phyloP scores from a whole-genome alignment of 2,329 filamentous ascomycete species.

The Teratosphaeria zuluensis region DNA sequence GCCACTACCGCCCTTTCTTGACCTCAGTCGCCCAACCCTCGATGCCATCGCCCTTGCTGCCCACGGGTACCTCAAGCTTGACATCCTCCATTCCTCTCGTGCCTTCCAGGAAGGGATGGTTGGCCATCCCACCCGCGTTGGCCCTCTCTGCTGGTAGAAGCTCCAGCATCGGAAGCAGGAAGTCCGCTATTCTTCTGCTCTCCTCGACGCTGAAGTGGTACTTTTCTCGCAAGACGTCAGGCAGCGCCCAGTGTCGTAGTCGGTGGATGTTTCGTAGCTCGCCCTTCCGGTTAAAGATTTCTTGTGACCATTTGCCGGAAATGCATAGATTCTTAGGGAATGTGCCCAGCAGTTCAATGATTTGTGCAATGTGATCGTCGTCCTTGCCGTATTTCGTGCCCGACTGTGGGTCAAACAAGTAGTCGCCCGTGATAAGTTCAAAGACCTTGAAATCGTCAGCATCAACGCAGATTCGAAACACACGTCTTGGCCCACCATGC shows the following conservation, averaged over 20 bases:
- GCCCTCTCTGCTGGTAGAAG: constrained; percentile 78
- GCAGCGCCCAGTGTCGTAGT: constrained; percentile 87
- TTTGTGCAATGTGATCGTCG: constrained; percentile 97
- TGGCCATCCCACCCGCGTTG: constrained; percentile 92
- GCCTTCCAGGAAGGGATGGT: constrained; percentile 71
- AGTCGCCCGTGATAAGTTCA: constrained; percentile 95
- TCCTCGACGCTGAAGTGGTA: constrained; percentile 89
- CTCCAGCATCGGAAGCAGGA: constrained; percentile 85
- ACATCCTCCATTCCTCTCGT: constrained; percentile 81
- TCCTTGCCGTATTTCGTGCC: constrained; percentile 99
- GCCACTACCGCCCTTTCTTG: constrained; percentile 58
- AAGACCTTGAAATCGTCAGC: constrained; percentile 58
- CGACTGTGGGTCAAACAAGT: constrained; percentile 95
- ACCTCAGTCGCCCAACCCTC: constrained; percentile 88
- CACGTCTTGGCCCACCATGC: constrained; percentile 62
- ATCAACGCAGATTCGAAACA: neutral
- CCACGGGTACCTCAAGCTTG: constrained; percentile 65
- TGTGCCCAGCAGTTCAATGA: constrained; percentile 88
- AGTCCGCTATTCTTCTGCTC: constrained; percentile 66
- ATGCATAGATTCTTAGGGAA: constrained; percentile 90
- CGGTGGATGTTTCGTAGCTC: constrained; percentile 96
- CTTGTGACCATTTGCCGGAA: constrained; percentile 92
- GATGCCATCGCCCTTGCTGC: constrained; percentile 80
- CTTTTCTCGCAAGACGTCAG: constrained; percentile 89
- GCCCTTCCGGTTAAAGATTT: constrained; percentile 97